A percentile compares a stretch with the other conserved stretches of the same genome.
Evolutionary conservation across 345 rosid genomes (phyloP).

Genomic region (Linum lewisii): DNA sequence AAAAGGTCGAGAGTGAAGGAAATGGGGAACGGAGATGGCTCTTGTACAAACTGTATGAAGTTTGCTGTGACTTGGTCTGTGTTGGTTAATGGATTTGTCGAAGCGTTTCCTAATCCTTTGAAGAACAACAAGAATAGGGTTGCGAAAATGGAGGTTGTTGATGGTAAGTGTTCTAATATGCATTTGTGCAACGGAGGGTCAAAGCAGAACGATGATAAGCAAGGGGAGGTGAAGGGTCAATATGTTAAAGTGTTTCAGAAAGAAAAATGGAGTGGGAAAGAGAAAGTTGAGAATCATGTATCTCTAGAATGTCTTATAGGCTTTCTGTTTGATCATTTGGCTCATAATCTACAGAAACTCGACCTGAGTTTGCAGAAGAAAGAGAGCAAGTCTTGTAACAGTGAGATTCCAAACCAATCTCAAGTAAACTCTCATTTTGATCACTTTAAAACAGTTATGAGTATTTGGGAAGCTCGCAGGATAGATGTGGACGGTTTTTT

Average conservation of each 20-base stretch:
- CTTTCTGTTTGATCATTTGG: conserved; percentile 42
- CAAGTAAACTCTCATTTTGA: conserved; percentile 29
- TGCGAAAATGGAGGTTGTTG: conserved; percentile 32
- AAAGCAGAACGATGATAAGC: conserved; percentile 23
- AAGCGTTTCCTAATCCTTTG: conserved; percentile 55
- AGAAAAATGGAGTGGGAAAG: conserved; percentile 14
- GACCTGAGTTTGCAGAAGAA: conserved; percentile 41
- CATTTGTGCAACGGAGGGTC: conserved; percentile 18
- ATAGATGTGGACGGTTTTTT: conserved; percentile 66
- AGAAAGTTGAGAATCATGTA: conserved; percentile 31
- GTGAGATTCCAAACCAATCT: conserved; percentile 18
- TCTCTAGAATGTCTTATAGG: conserved; percentile 46
- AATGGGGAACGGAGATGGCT: conserved; percentile 34
- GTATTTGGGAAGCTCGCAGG: conserved; percentile 74
- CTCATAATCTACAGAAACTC: conserved; percentile 54
- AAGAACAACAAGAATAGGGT: conserved; percentile 40
- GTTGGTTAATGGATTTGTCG: conserved; percentile 59
- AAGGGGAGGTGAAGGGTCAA: conserved; percentile 22
- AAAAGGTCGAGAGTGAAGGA: conserved; percentile 28
- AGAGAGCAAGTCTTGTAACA: conserved; percentile 17
- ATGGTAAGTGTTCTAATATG: conserved; percentile 25
- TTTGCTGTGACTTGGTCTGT: conserved; percentile 68
- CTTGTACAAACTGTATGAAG: conserved; percentile 63
- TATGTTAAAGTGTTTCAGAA: conserved; percentile 10
- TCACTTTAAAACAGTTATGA: conserved; percentile 36